These are phyloP conservation scores for Pyrenula aspistea DNA, from an alignment of 495 filamentous ascomycete genomes.

Conservation along the genomic window DNA sequence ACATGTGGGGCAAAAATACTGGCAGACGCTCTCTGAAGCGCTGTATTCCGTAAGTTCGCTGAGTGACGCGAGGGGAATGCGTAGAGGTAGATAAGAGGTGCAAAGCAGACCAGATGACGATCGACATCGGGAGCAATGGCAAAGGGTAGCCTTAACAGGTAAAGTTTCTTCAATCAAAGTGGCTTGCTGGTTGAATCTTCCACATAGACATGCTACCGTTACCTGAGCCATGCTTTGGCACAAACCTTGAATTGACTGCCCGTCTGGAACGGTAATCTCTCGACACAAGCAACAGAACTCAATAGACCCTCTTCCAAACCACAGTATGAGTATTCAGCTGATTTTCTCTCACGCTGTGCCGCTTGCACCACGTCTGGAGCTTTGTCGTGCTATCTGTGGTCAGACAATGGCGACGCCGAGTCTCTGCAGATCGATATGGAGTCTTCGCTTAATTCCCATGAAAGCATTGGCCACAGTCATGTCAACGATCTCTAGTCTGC, in stretches of 20 bases:
- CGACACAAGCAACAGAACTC: not conserved
- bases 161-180: conserved; percentile 16
- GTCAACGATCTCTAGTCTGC: too few species aligned
- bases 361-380: too few species aligned
- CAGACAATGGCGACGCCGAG: too few species aligned
- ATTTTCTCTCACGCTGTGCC: too few species aligned
- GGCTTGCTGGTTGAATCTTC: conserved; percentile 29
- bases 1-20: conserved; percentile 58
- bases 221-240: conserved; percentile 4
- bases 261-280: too few species aligned
- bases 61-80: conserved; percentile 18
- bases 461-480: too few species aligned
- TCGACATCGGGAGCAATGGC: conserved; percentile 55
- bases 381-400: too few species aligned
- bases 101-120: conserved; percentile 45
- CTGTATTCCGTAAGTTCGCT: conserved; percentile 33
- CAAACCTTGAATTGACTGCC: too few species aligned
- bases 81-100: conserved; percentile 35
- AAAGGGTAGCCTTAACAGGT: conserved; percentile 32
- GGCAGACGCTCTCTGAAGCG: conserved; percentile 30
- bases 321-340: too few species aligned
- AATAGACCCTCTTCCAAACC: too few species aligned
- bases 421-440: too few species aligned
- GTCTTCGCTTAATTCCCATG: too few species aligned
- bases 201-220: conserved; percentile 46